Conservation (phyloP, 352 stramenopile genomes). For the Phytophthora aleatoria region DNA sequence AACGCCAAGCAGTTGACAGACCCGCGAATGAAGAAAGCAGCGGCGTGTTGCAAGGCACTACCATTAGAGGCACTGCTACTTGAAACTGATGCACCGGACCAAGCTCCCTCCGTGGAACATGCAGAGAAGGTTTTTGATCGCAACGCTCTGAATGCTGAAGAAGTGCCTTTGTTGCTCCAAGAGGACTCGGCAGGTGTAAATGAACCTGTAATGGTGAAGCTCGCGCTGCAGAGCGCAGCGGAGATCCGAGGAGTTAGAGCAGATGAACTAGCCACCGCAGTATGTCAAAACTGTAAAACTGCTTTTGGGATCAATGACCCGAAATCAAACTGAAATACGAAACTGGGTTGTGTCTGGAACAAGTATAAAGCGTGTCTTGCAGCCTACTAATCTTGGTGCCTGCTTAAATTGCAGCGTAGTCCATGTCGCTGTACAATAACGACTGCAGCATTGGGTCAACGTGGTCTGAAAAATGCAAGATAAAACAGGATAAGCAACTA, state of each 20-base stretch:
- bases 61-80: constrained; percentile 59
- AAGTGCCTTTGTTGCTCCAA: constrained; percentile 24
- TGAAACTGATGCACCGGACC: constrained; percentile 79
- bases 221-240: constrained; percentile 51
- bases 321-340: constrained; percentile 10
- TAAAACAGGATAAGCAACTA: neutral
- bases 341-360: constrained; percentile 5
- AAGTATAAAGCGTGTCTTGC: neutral
- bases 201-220: constrained; percentile 55
- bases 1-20: constrained; percentile 72
- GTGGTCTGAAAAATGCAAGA: constrained; percentile 16
- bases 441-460: constrained; percentile 58
- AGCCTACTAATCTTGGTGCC: neutral
- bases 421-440: constrained; percentile 71
- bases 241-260: constrained; percentile 38
- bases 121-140: constrained; percentile 19
- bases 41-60: constrained; percentile 41
- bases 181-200: constrained; percentile 38
- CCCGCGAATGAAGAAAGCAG: constrained; percentile 42
- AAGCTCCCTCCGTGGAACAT: constrained; percentile 40
- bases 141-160: neutral
- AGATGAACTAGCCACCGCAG: constrained; percentile 40
- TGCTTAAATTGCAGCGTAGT: constrained; percentile 74
- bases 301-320: constrained; percentile 42
- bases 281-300: constrained; percentile 42